Evolutionary conservation across 306 rosid genomes (phyloP).

Genomic region (Prunus davidiana): DNA sequence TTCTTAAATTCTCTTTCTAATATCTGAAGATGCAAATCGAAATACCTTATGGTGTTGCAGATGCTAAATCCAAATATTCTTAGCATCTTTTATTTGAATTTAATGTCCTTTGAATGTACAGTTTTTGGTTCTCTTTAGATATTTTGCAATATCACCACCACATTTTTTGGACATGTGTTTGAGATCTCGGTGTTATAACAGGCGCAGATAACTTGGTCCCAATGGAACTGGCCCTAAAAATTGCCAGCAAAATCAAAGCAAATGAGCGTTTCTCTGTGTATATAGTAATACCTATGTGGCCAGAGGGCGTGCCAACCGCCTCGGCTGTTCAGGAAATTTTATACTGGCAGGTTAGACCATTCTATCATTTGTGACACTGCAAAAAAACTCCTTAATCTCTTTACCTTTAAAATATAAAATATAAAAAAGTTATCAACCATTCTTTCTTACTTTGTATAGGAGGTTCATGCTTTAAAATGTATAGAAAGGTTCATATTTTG

Average conservation of each 20-base stretch:
- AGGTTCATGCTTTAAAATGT: not conserved
- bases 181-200: slow-evolving; percentile 23
- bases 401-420: not conserved
- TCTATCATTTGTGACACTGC: slow-evolving; percentile 3
- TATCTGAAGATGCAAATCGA: not conserved
- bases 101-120: not conserved
- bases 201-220: slow-evolving; percentile 74
- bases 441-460: not conserved
- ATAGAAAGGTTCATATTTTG: not conserved
- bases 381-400: not conserved
- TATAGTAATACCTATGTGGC: slow-evolving; percentile 77
- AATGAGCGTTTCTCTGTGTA: slow-evolving; percentile 60
- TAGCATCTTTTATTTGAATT: not conserved
- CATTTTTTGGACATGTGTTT: not conserved
- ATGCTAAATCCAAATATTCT: not conserved
- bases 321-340: slow-evolving; percentile 68
- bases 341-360: slow-evolving; percentile 64
- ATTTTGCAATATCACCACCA: not conserved
- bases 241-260: slow-evolving; percentile 50
- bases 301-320: slow-evolving; percentile 74
- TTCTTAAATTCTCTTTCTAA: not conserved
- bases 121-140: not conserved
- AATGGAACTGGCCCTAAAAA: slow-evolving; percentile 68
- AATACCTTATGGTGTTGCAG: not conserved
- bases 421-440: not conserved